Base-by-base conservation (phyloP, 1,284 basidiomycete species). In the Apiotrichum montevideense region DNA sequence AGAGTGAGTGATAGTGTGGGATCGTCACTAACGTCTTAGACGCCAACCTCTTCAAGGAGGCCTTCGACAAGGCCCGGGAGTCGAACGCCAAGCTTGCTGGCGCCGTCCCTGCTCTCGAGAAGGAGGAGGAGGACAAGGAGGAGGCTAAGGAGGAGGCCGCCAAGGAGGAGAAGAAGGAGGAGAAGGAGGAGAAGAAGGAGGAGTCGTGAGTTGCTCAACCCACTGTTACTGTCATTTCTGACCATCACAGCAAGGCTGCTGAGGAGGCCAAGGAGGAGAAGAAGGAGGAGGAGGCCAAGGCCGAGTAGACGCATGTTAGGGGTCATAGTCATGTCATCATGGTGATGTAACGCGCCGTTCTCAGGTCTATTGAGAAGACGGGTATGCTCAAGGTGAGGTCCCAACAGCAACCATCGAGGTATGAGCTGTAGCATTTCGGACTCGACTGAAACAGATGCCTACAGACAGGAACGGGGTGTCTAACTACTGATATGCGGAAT, bases 21-120 rank as follows among this genome's bases (percentile, higher is more conserved):
- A 33, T 40, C 34, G 10, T 45, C 35, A 15, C 41, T 42, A 52
- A 49, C 14, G 35, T 21, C 41, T 32, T 57, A 96, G 92, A 94
- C 76, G 94, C 93, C 54, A 82, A 77, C 63, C 81, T 86, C 55
- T 98, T 96, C 82, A 95, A 94, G 82, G 79, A 79, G 40, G 86
- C 84, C 51, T 97, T 97, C 75, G 90, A 94, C 77, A 79, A 83
- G 8, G 92, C 87, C 46, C 90, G 90, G 79, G 82, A 80, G 69
- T 81, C 74, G 68, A 96, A 96, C 71, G 75, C 79, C 5, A 62
- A 55, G 40, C 41, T 54, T 29, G 58, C 59, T 7, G 66, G 73
- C 51, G 74, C 74, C 55, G 54, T 72, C 74, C 55, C 73, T 66
- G 72, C 68, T 43, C 63, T 59, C 46, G 66, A 54, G 54, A 71